Evolutionary conservation across 163 green algal species (phyloP).

Genomic region (Chlamydomonas reinhardtii): DNA sequence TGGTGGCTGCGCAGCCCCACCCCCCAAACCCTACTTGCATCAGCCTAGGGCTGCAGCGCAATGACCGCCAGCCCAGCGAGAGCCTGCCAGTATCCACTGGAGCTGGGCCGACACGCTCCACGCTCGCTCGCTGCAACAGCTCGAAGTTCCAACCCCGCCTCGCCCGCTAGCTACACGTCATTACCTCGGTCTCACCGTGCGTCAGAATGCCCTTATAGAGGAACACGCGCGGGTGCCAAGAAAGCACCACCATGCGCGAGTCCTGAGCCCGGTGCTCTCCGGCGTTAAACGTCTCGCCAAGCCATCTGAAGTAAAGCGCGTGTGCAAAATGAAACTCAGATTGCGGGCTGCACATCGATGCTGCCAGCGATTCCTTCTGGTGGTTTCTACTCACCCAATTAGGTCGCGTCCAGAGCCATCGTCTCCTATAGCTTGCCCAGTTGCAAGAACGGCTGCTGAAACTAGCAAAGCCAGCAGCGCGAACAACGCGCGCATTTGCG

Average conservation of each 20-base stretch:
- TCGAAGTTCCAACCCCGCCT: neutral
- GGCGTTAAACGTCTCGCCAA: too few species aligned
- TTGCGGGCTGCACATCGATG: neutral
- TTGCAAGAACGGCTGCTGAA: neutral
- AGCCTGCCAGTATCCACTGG: too few species aligned
- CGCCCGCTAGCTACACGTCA: too few species aligned
- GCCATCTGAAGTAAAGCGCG: too few species aligned
- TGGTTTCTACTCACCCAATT: slow-evolving; percentile 15
- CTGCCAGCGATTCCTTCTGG: neutral
- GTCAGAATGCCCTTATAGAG: slow-evolving; percentile 43
- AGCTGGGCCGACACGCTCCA: too few species aligned
- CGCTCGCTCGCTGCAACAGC: too few species aligned
- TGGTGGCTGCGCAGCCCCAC: too few species aligned
- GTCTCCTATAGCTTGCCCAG: neutral
- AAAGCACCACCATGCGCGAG: slow-evolving; percentile 34
- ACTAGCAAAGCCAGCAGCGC: neutral
- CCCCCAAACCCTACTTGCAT: neutral
- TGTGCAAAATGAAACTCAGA: neutral
- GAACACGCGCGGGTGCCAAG: slow-evolving; percentile 26
- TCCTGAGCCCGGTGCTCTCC: too few species aligned
- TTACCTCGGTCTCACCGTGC: neutral
- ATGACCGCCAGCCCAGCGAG: too few species aligned
- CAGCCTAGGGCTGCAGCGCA: neutral
- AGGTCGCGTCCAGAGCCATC: slow-evolving; percentile 21
- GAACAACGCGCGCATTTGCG: too few species aligned